These are phyloP conservation scores for Apiotrichum gracile DNA, from an alignment of 1,284 basidiomycete species.

Conservation along the genomic window DNA sequence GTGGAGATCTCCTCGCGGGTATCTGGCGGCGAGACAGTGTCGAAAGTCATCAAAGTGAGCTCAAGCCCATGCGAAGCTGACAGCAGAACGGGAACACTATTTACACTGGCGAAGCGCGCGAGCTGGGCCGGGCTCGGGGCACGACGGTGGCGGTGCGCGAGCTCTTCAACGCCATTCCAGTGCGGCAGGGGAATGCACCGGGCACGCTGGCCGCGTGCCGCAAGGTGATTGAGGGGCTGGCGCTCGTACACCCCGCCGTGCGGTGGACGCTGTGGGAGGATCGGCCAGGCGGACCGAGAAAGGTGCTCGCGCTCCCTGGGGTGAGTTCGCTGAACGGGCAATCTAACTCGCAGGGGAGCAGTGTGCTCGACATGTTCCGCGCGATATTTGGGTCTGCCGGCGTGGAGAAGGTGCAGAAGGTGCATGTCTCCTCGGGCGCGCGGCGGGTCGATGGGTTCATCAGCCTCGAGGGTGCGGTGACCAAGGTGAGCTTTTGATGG, in stretches of 20 bases:
- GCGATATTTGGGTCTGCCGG: constrained; percentile 28
- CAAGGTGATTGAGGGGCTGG: constrained; percentile 64
- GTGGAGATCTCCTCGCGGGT: constrained; percentile 63
- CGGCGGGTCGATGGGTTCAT: constrained; percentile 70
- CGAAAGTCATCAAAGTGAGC: constrained; percentile 66
- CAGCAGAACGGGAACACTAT: constrained; percentile 14
- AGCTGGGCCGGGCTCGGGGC: constrained; percentile 60
- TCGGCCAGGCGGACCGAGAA: constrained; percentile 12
- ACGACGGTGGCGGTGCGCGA: constrained; percentile 76
- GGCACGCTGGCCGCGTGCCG: constrained; percentile 59
- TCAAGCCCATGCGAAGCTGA: not conserved
- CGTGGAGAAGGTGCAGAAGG: constrained; percentile 55
- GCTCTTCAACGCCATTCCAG: constrained; percentile 70
- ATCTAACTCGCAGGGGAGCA: constrained; percentile 7
- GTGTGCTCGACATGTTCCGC: constrained; percentile 24
- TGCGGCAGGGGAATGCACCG: constrained; percentile 42
- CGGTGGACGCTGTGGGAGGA: constrained; percentile 63
- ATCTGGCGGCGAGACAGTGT: constrained; percentile 57
- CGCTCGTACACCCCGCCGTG: constrained; percentile 64
- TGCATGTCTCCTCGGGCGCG: constrained; percentile 53
- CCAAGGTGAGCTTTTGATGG: constrained; percentile 56
- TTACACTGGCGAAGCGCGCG: constrained; percentile 46
- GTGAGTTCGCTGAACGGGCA: constrained; percentile 46
- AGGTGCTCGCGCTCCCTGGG: constrained; percentile 44
- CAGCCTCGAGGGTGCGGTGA: constrained; percentile 64